Conservation (phyloP, 176 grass and related monocot species). For the Chloris gayana region DNA sequence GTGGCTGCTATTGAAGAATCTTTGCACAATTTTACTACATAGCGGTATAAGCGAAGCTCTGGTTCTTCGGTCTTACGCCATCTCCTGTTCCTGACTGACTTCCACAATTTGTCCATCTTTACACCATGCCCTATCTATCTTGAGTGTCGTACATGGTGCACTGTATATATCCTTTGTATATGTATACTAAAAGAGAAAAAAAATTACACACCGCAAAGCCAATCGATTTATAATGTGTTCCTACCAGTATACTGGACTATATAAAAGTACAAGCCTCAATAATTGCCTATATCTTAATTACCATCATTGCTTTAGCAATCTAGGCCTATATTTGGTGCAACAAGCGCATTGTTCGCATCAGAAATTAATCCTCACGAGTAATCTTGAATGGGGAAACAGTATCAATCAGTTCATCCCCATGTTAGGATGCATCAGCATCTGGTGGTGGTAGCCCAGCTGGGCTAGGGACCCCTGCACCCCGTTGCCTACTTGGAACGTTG, state of each 20-base stretch:
- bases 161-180: background rate
- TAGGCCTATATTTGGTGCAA: constrained; percentile 19
- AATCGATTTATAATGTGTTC: constrained; percentile 20
- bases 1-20: constrained; percentile 29
- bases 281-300: constrained; percentile 31
- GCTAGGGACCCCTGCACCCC: constrained; percentile 48
- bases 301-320: constrained; percentile 21
- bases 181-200: constrained; percentile 16
- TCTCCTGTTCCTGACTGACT: background rate
- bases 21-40: constrained; percentile 28
- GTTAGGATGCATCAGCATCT: constrained; percentile 67
- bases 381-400: background rate
- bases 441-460: constrained; percentile 37
- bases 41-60: too few relatives aligned
- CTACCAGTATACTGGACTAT: constrained; percentile 30
- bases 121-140: constrained; percentile 28
- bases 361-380: constrained; percentile 25
- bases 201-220: constrained; percentile 52
- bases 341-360: constrained; percentile 13
- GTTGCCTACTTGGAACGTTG: constrained; percentile 58
- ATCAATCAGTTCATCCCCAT: constrained; percentile 53
- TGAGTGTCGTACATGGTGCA: constrained; percentile 17
- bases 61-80: constrained; percentile 13
- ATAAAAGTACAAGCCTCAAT: constrained; percentile 35
- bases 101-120: constrained; percentile 1